Evolutionary conservation across 75 land plant genomes (phyloP), one percentile per base, ranked within the genome.

Genomic region (Azolla pinnata): DNA sequence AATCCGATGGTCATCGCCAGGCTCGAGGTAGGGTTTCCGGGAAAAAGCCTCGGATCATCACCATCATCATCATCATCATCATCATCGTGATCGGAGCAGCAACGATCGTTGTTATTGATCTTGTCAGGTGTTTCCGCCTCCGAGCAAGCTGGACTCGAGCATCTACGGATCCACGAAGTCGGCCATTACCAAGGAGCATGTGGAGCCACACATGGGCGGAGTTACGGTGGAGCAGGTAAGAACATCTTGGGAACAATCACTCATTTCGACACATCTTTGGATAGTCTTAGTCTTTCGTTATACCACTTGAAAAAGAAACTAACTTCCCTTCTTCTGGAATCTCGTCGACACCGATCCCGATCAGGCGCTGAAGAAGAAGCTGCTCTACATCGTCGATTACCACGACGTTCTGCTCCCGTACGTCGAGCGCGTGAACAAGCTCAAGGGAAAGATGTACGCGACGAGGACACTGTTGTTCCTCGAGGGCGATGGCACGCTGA

Each of bases 121-220:
- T n/a, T n/a, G n/a, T 26, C 26, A 52, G 80, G 75, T 56, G 24
- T 77, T 72, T 58, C 85, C 85, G 1, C 66, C 70, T 33, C 52
- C 30, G 51, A 82, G 85, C 69, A 69, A 64, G 44, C 75, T 82
- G 10, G 81, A 83, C 54, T 75, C 72, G 31, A 45, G 33, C 3
- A 29, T 73, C 28, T 82, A 82, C 46, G 85, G 85, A 10, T 62
- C 75, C 30, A 62, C 60, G 10, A 71, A 78, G 44, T 82, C 81
- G 4, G 59, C 69, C 44, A 65, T 82, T 61, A 74, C 68, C 0
- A 40, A 53, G n/a, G 78, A 78, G 24, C 59, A 71, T 25, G 51
- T 82, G 23, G 62, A 57, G 24, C 16, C 47, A 34, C 56, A 78
- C 45, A 56, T 81, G 14, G 38, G 58, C 10, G 80, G 80, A 8